phyloP scores from a whole-genome alignment of 306 rosid species.

The Pyrus pyrifolia region DNA sequence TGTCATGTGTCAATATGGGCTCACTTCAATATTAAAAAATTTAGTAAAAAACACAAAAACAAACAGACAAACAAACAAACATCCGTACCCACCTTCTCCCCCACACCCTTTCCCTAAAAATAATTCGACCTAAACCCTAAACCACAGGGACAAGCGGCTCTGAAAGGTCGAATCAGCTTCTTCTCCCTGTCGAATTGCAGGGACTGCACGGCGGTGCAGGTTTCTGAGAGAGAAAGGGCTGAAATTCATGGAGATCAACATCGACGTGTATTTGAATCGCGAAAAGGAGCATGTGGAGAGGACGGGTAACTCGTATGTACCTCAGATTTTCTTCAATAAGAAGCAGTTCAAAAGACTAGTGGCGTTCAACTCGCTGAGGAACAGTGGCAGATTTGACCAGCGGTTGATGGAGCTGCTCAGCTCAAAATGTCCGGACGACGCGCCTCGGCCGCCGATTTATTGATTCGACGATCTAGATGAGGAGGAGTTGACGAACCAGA shows the following conservation, averaged over 20 bases:
- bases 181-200: too few relatives aligned
- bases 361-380: constrained; percentile 73
- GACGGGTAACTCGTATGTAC: constrained; percentile 52
- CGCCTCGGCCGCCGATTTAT: constrained; percentile 60
- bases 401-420: neutral
- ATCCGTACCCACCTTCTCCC: too few relatives aligned
- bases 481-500: neutral
- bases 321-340: constrained; percentile 89
- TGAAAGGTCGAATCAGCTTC: constrained; percentile 17
- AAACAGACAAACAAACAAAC: too few relatives aligned
- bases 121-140: too few relatives aligned
- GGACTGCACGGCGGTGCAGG: constrained; percentile 2
- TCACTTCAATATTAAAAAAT: too few relatives aligned
- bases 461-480: constrained; percentile 38
- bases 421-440: constrained; percentile 37
- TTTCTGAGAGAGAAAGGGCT: neutral
- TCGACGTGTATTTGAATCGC: constrained; percentile 60
- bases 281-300: constrained; percentile 53
- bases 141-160: neutral
- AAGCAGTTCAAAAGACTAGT: constrained; percentile 69
- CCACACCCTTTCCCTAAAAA: accelerated
- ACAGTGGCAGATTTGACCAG: constrained; percentile 34
- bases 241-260: constrained; percentile 69
- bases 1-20: too few relatives aligned
- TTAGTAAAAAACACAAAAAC: too few relatives aligned